These are phyloP conservation scores for Neurospora tetraspora DNA, from an alignment of 495 filamentous ascomycete genomes.

Conservation along the genomic window DNA sequence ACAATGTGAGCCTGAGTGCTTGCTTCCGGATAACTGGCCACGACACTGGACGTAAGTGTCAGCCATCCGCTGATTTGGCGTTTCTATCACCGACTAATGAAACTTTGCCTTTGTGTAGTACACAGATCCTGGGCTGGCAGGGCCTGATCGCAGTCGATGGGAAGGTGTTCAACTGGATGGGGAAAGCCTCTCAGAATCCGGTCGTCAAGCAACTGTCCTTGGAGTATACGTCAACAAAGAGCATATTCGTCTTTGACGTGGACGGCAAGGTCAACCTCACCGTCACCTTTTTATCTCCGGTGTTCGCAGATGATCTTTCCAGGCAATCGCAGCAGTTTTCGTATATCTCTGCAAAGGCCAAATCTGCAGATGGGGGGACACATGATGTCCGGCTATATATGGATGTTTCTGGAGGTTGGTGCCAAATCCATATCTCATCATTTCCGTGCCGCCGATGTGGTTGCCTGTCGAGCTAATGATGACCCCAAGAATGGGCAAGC, in stretches of 20 bases:
- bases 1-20: slow-evolving; percentile 13
- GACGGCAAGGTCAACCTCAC: slow-evolving; percentile 54
- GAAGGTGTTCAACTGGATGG: slow-evolving; percentile 51
- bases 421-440: slow-evolving; percentile 37
- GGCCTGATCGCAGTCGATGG: slow-evolving; percentile 48
- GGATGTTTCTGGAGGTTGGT: slow-evolving; percentile 76
- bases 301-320: slow-evolving; percentile 75
- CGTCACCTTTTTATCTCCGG: slow-evolving; percentile 77
- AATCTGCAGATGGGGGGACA: slow-evolving; percentile 38
- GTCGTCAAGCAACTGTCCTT: slow-evolving; percentile 39
- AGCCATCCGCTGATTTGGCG: background rate
- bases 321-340: slow-evolving; percentile 81
- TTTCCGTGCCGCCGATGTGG: slow-evolving; percentile 28
- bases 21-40: slow-evolving; percentile 20
- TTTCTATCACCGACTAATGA: slow-evolving; percentile 4
- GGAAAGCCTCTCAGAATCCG: slow-evolving; percentile 44
- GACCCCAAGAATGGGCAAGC: slow-evolving; percentile 32
- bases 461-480: slow-evolving; percentile 14
- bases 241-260: slow-evolving; percentile 74
- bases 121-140: slow-evolving; percentile 67
- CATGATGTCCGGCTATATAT: slow-evolving; percentile 72
- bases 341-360: slow-evolving; percentile 67
- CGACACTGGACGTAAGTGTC: slow-evolving; percentile 19
- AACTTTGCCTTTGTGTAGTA: slow-evolving; percentile 40
- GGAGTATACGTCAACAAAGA: slow-evolving; percentile 78